Conservation (phyloP, 441 rosid genomes). For the Breynia disticha region DNA sequence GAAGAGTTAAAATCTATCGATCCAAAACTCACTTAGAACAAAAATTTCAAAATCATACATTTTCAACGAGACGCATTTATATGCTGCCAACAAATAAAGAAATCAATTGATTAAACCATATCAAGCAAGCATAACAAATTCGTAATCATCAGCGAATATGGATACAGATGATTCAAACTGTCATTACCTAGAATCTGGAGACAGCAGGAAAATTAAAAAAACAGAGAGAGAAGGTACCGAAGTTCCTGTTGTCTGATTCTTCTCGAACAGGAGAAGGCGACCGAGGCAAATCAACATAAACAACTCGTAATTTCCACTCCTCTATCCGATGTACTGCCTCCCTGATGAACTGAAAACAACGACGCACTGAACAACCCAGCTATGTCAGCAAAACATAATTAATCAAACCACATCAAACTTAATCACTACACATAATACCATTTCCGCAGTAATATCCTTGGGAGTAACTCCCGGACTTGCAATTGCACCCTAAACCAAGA, state of each 20-base stretch:
- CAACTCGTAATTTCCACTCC: conserved; percentile 70
- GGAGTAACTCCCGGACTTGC: conserved; percentile 41
- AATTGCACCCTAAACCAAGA: conserved; percentile 49
- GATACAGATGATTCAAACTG: too few relatives aligned
- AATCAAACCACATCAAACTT: background rate
- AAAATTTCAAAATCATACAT: too few relatives aligned
- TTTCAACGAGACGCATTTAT: too few relatives aligned
- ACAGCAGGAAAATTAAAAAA: background rate
- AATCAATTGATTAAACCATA: too few relatives aligned
- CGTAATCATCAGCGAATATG: too few relatives aligned
- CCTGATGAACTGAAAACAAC: conserved; percentile 48
- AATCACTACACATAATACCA: conserved; percentile 25
- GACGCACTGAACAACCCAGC: background rate
- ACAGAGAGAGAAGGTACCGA: conserved; percentile 26
- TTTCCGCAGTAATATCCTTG: conserved; percentile 55
- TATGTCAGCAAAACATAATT: background rate
- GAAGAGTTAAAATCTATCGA: too few relatives aligned
- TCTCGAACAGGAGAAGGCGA: conserved; percentile 88
- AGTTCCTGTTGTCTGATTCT: conserved; percentile 61
- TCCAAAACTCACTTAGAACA: too few relatives aligned
- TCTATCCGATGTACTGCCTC: conserved; percentile 62
- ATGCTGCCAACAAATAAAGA: too few relatives aligned
- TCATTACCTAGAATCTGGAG: background rate
- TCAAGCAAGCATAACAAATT: too few relatives aligned
- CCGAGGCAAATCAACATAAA: conserved; percentile 66